Evolutionary conservation across 139 green algal species (phyloP).

Genomic region (Coccomyxa sp.): DNA sequence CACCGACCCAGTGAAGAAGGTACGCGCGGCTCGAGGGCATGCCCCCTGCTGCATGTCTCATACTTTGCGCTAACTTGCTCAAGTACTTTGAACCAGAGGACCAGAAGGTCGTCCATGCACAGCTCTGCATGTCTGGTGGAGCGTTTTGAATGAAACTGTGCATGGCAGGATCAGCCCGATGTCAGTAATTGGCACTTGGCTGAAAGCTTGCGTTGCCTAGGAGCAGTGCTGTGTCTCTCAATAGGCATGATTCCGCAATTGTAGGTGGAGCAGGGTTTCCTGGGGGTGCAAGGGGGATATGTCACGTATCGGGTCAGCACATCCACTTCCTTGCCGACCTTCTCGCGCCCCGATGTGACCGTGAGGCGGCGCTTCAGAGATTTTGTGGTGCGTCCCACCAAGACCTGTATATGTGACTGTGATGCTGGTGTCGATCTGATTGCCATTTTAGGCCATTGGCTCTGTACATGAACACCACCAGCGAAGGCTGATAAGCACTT

Average conservation of each 20-base stretch:
- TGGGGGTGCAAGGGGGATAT: conserved; percentile 44
- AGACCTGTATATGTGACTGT: background rate
- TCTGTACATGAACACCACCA: background rate
- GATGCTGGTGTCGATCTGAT: too few relatives aligned
- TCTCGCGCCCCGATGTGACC: conserved; percentile 17
- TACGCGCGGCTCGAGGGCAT: background rate
- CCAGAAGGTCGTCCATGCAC: background rate
- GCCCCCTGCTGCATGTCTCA: background rate
- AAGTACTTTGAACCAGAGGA: background rate
- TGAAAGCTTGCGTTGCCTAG: background rate
- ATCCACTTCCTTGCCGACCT: conserved; percentile 15
- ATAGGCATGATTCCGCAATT: background rate
- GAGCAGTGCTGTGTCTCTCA: background rate
- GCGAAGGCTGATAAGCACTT: background rate
- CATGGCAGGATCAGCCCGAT: background rate
- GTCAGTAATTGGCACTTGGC: background rate
- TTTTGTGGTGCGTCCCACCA: conserved; percentile 64
- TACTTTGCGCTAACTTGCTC: background rate
- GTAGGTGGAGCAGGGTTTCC: conserved; percentile 31
- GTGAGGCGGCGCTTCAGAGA: conserved; percentile 78
- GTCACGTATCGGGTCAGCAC: conserved; percentile 61
- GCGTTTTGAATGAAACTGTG: background rate
- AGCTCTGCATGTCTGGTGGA: background rate
- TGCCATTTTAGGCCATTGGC: too few relatives aligned
- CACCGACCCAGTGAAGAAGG: conserved; percentile 54